A percentile compares a stretch with the other conserved stretches of the same genome.
Evolutionary conservation across 257 asterid species (phyloP).

Genomic region (Gardenia jasminoides): DNA sequence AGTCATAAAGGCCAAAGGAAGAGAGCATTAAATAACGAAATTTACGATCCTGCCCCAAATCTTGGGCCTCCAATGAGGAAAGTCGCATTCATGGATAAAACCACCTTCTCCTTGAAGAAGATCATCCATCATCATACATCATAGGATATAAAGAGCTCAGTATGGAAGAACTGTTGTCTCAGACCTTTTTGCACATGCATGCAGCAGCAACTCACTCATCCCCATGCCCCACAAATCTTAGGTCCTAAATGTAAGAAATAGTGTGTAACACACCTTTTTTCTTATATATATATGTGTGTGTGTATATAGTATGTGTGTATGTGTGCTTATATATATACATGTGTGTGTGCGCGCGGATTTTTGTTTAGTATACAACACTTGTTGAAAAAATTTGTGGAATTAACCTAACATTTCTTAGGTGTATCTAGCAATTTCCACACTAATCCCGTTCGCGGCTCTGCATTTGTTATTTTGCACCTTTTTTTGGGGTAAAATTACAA

Average conservation of each 20-base stretch:
- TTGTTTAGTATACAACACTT: too few relatives aligned
- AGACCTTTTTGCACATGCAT: slow-evolving; percentile 49
- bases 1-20: neutral
- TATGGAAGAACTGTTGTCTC: slow-evolving; percentile 21
- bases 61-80: neutral
- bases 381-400: too few relatives aligned
- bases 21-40: neutral
- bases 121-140: neutral
- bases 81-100: slow-evolving; percentile 27
- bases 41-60: neutral
- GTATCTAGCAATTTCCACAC: too few relatives aligned
- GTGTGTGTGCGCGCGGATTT: too few relatives aligned
- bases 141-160: neutral
- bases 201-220: slow-evolving; percentile 19
- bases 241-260: neutral
- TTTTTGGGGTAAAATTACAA: too few relatives aligned
- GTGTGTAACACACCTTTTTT: too few relatives aligned
- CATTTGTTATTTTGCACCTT: too few relatives aligned
- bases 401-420: too few relatives aligned
- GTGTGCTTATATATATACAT: too few relatives aligned
- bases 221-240: slow-evolving; percentile 17
- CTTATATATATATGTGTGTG: too few relatives aligned
- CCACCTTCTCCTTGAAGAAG: neutral
- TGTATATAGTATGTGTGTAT: too few relatives aligned
- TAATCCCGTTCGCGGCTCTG: too few relatives aligned